Evolutionary conservation across 331 rosid species (phyloP), one percentile per base, ranked within the genome.

Genomic region (Rosa hybrid): DNA sequence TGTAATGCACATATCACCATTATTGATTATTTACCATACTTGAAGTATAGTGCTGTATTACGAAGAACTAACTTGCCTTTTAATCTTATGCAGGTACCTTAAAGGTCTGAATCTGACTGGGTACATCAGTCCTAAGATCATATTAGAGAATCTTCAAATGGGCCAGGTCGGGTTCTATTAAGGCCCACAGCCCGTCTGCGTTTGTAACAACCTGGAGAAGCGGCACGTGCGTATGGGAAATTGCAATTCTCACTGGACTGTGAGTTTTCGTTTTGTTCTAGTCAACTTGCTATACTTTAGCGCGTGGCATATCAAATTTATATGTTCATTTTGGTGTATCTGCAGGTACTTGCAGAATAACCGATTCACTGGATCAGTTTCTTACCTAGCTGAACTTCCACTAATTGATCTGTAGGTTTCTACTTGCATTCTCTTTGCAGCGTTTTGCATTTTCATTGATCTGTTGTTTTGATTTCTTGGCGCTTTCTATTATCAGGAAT

Each of bases 41-140:
- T 46, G 1, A 6, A 14, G 34, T 25, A 2, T 27, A 56, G 70
- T 74, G 39, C 46, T 57, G 30, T 27, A 27, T 27, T 27, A 27
- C 30, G 30, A 42, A 71, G 72, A 30, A 25, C 56, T 54, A 45
- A 78, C 60, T 41, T 64, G 53, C 17, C 39, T 34, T 72, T 30
- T n/a, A 73, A 78, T 59, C 70, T 71, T 71, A 13, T 80, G 88
- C 89, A 93, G 98, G 20, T 85, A 88, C 72, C 89, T 93, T 82
- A 86, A 73, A 70, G 93, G 93, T 78, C 85, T 93, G 46, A 91
- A 91, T 77, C 97, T 96, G 74, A 82, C 90, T 1, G 99, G 99
- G 44, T 78, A 73, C 85, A 84, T 96, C 39, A 34, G 39, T 34
- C 39, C 39, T 34, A 34, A 27, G 30, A 1, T 27, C 30, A 1